Evolutionary conservation across 345 rosid genomes (phyloP).

Genomic region (Lumnitzera racemosa): DNA sequence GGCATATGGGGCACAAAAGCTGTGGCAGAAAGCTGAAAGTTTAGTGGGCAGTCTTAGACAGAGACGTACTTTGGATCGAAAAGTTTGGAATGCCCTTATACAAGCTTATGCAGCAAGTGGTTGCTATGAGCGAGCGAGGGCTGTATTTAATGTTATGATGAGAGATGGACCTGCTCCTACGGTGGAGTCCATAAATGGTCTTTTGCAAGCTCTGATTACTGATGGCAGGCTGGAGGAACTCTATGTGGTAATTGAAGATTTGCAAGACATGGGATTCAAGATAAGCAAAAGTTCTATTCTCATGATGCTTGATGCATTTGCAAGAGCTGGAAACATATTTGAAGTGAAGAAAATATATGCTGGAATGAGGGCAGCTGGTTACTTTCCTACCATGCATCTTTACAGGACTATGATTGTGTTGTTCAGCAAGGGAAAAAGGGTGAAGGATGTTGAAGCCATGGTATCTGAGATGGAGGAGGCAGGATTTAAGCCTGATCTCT

Average conservation of each 20-base stretch:
- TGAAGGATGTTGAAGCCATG: slow-evolving; percentile 86
- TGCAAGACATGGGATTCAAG: slow-evolving; percentile 94
- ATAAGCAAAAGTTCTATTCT: slow-evolving; percentile 88
- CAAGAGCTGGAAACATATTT: slow-evolving; percentile 62
- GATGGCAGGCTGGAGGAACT: slow-evolving; percentile 83
- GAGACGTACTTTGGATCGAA: slow-evolving; percentile 46
- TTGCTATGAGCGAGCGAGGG: slow-evolving; percentile 85
- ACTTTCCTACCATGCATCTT: slow-evolving; percentile 90
- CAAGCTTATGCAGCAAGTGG: slow-evolving; percentile 86
- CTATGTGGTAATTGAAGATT: slow-evolving; percentile 71
- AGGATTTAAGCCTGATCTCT: slow-evolving; percentile 73
- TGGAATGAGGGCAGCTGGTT: slow-evolving; percentile 96
- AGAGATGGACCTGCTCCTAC: slow-evolving; percentile 92
- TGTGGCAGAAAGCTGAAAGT: slow-evolving; percentile 86
- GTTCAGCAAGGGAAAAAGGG: slow-evolving; percentile 69
- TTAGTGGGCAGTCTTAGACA: slow-evolving; percentile 68
- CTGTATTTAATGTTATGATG: slow-evolving; percentile 85
- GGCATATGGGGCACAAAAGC: slow-evolving; percentile 64
- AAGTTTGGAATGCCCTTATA: slow-evolving; percentile 84
- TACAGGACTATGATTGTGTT: slow-evolving; percentile 71
- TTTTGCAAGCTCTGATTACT: slow-evolving; percentile 70
- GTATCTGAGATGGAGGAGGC: slow-evolving; percentile 88
- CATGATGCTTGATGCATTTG: slow-evolving; percentile 87
- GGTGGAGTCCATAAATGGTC: slow-evolving; percentile 78
- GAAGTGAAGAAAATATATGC: slow-evolving; percentile 89